phyloP scores from a whole-genome alignment of 805 yeast species.

The Ogataea ramenticola region DNA sequence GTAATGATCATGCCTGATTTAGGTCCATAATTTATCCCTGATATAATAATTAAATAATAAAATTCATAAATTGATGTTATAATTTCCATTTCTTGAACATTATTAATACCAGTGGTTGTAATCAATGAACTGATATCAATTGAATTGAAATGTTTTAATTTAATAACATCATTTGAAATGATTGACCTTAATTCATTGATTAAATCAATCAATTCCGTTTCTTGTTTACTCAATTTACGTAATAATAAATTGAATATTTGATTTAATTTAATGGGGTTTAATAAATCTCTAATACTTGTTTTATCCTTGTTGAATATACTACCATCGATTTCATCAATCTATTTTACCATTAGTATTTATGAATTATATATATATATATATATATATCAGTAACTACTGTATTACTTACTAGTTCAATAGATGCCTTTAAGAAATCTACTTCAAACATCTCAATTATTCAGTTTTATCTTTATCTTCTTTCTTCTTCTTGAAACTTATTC shows the following conservation, averaged over 20 bases:
- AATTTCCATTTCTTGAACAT: not conserved
- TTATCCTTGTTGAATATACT: too few relatives aligned
- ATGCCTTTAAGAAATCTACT: not conserved
- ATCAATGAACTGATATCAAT: too few relatives aligned
- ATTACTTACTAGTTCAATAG: not conserved
- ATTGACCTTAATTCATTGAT: not conserved
- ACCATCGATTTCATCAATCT: not conserved
- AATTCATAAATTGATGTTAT: not conserved
- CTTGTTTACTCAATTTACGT: not conserved
- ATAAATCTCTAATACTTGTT: not conserved
- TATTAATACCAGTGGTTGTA: not conserved
- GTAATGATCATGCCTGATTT: not conserved
- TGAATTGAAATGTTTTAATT: not conserved
- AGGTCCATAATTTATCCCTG: not conserved
- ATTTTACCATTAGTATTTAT: too few relatives aligned
- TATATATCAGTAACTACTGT: too few relatives aligned
- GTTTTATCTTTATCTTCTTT: not conserved
- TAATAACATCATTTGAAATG: not conserved
- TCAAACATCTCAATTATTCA: not conserved
- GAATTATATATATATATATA: too few relatives aligned
- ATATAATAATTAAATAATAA: not conserved
- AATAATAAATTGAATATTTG: not conserved
- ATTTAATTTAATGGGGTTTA: conserved; percentile 1
- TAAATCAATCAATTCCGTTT: not conserved
- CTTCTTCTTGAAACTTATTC: too few relatives aligned